Percentiles rank a stretch among this genome's conserved stretches.
phyloP scores from a whole-genome alignment of 163 green algal genomes.

The Scenedesmus sp. region DNA sequence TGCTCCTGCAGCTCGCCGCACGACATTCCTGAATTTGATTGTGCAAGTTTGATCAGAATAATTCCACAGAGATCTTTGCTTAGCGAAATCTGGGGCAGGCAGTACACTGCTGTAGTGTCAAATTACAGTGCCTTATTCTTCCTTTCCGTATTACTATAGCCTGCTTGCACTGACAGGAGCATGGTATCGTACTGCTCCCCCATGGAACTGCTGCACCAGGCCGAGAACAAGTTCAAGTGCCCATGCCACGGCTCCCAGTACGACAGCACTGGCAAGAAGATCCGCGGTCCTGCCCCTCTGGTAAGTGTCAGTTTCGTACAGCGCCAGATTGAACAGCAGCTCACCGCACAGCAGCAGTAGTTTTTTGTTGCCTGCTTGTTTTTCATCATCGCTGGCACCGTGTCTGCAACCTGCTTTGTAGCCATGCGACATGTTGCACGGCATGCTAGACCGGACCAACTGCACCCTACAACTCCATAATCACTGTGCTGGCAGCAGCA shows the following conservation, averaged over 20 bases:
- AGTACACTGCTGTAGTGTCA: neutral
- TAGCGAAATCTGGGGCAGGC: too few species aligned
- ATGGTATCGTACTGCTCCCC: neutral
- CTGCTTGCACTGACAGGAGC: neutral
- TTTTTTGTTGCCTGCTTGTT: neutral
- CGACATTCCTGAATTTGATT: too few species aligned
- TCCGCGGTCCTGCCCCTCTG: conserved; percentile 96
- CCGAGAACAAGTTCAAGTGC: conserved; percentile 99
- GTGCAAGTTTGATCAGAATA: too few species aligned
- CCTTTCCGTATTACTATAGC: neutral
- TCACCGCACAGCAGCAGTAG: neutral
- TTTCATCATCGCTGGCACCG: too few species aligned
- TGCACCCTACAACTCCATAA: too few species aligned
- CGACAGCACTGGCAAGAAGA: conserved; percentile 96
- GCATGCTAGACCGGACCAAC: too few species aligned
- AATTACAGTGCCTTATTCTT: too few species aligned
- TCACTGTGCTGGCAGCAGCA: too few species aligned
- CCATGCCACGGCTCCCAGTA: conserved; percentile 99
- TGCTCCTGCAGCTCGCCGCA: too few species aligned
- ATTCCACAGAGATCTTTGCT: too few species aligned
- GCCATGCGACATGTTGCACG: too few species aligned
- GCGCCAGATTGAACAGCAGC: neutral
- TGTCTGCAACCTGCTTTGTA: too few species aligned
- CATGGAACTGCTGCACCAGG: conserved; percentile 53
- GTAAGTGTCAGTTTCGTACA: conserved; percentile 62